Evolutionary conservation across 768 basidiomycete species (phyloP).

Genomic region (Pluteus cervinus): DNA sequence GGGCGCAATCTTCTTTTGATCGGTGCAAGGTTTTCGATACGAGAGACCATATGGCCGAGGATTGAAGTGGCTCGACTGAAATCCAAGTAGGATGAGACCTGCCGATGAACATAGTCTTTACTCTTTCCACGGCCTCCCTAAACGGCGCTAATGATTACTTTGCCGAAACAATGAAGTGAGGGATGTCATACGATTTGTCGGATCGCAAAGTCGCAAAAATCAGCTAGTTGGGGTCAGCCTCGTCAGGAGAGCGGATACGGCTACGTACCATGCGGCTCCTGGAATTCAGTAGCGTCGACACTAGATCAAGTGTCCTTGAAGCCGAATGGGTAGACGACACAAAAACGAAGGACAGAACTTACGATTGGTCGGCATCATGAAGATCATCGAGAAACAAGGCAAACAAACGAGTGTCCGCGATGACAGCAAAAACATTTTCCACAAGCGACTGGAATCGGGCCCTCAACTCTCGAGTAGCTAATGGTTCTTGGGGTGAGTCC

Average conservation of each 20-base stretch:
- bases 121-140: conserved; percentile 42
- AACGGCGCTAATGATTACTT: neutral
- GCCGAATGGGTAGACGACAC: conserved; percentile 3
- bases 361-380: conserved; percentile 73
- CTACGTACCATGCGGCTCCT: conserved; percentile 56
- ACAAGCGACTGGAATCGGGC: conserved; percentile 68
- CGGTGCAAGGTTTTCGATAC: conserved; percentile 63
- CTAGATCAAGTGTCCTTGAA: conserved; percentile 57
- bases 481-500: conserved; percentile 45
- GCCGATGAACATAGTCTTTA: conserved; percentile 51
- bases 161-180: neutral
- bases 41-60: conserved; percentile 48
- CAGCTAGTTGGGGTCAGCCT: conserved; percentile 30
- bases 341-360: conserved; percentile 7
- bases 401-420: conserved; percentile 64
- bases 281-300: conserved; percentile 59
- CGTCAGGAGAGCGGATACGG: neutral
- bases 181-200: conserved; percentile 40
- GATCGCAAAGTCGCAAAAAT: conserved; percentile 60
- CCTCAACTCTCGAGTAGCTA: conserved; percentile 55
- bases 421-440: conserved; percentile 62
- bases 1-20: conserved; percentile 44
- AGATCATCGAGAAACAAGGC: conserved; percentile 70
- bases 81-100: conserved; percentile 64
- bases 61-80: conserved; percentile 51